Conservation (phyloP, 257 asterid genomes). For the Solanum corneliomulleri region DNA sequence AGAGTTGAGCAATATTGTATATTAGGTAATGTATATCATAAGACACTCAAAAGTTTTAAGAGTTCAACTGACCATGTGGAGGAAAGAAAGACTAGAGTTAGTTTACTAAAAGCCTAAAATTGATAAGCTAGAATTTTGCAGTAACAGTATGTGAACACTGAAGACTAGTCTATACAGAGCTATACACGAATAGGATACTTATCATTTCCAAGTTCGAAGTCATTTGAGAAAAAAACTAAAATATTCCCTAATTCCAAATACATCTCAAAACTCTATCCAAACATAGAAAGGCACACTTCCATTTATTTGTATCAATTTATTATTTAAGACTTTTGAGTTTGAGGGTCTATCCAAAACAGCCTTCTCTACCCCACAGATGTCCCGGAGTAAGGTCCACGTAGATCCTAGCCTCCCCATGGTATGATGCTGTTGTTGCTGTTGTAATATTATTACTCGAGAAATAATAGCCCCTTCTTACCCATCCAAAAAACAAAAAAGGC, state of each 20-base stretch:
- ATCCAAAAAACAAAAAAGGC: background rate
- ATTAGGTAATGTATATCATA: background rate
- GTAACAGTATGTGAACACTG: background rate
- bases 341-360: background rate
- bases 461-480: background rate
- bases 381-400: background rate
- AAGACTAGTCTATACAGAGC: background rate
- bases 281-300: background rate
- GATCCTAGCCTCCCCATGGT: background rate
- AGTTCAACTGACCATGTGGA: background rate
- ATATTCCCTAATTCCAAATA: background rate
- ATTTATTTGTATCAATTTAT: background rate
- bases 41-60: background rate
- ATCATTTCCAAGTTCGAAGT: background rate
- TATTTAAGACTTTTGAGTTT: background rate
- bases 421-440: background rate
- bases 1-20: background rate
- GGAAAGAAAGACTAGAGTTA: background rate
- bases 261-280: background rate
- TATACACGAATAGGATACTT: background rate
- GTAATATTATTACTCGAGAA: background rate
- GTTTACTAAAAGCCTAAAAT: background rate
- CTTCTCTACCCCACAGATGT: background rate
- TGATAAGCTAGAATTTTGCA: background rate
- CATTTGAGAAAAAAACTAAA: background rate